Evolutionary conservation across 169 alveolate species (phyloP).

Genomic region (Cryptosporidium parvum): DNA sequence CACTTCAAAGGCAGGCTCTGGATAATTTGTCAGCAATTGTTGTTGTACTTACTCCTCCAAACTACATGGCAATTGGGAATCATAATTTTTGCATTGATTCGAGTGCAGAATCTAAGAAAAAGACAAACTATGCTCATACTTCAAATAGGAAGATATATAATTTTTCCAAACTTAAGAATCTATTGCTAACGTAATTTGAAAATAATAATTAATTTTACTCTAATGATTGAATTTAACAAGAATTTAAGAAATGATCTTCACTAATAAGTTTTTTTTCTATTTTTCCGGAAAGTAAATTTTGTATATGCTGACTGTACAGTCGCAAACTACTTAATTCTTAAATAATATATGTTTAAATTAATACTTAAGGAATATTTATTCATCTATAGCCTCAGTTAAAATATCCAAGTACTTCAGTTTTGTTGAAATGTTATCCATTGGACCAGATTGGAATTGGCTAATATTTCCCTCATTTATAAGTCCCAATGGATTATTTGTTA

Average conservation of each 20-base stretch:
- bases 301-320: neutral
- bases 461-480: neutral
- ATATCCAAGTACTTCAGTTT: constrained; percentile 64
- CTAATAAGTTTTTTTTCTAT: neutral
- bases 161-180: constrained; percentile 48
- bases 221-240: neutral
- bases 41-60: constrained; percentile 77
- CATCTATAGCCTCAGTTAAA: constrained; percentile 70
- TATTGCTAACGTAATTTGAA: neutral
- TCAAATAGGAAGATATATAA: constrained; percentile 50
- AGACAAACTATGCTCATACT: neutral
- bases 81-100: neutral
- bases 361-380: neutral
- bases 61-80: neutral
- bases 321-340: neutral
- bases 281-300: neutral
- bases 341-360: neutral
- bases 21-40: constrained; percentile 83
- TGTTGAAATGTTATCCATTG: constrained; percentile 54
- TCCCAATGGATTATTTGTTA: neutral
- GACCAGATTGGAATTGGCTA: constrained; percentile 16
- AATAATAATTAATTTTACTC: neutral
- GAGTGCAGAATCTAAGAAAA: neutral
- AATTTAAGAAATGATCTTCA: neutral
- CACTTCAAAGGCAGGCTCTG: constrained; percentile 81